phyloP scores from a whole-genome alignment of 306 rosid genomes.

The Cucurbita pepo region DNA sequence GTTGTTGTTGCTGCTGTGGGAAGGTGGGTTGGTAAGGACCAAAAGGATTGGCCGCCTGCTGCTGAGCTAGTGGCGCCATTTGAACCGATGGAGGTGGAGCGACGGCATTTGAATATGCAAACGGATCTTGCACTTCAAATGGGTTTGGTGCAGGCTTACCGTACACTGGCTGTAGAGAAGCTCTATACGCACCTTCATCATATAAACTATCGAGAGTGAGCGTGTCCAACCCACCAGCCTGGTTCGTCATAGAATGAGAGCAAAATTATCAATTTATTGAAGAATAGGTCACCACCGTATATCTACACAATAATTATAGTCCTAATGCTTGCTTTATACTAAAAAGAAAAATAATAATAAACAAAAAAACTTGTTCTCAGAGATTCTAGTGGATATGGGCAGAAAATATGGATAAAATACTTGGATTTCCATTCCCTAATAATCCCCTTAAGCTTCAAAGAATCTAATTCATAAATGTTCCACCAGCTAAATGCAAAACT shows the following conservation, averaged over 20 bases:
- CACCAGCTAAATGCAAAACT: neutral
- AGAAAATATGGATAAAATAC: neutral
- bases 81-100: slow-evolving; percentile 58
- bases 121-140: slow-evolving; percentile 82
- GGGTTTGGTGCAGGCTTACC: slow-evolving; percentile 93
- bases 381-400: neutral
- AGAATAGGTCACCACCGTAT: neutral
- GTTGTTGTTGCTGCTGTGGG: slow-evolving; percentile 40
- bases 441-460: neutral
- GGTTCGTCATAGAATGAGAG: slow-evolving; percentile 12
- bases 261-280: neutral
- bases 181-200: slow-evolving; percentile 77
- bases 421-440: neutral
- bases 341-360: no score
- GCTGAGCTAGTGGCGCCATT: slow-evolving; percentile 57
- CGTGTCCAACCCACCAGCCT: slow-evolving; percentile 97
- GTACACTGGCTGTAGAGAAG: slow-evolving; percentile 74
- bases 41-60: slow-evolving; percentile 71
- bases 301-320: neutral
- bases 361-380: no score
- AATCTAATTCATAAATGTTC: neutral
- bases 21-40: slow-evolving; percentile 61
- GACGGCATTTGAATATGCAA: slow-evolving; percentile 45
- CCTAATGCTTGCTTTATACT: neutral
- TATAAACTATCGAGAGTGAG: slow-evolving; percentile 80